Evolutionary conservation across 2,329 filamentous ascomycete genomes (phyloP), one percentile per base, ranked within the genome.

Genomic region (Cercospora beticola): DNA sequence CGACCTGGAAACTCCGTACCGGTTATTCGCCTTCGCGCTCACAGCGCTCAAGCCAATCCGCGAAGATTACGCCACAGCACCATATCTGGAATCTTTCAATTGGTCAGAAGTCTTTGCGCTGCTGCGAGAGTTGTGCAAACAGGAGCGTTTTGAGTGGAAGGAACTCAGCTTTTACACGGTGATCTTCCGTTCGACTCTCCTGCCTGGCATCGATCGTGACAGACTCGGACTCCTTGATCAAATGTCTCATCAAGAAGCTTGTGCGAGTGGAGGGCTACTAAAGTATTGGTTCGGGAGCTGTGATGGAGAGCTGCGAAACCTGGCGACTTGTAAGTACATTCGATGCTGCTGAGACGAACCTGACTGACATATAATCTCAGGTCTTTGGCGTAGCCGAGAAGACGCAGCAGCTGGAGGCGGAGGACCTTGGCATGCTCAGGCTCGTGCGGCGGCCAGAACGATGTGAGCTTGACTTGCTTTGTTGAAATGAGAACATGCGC

Each of bases 251-350:
- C 85, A 87, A 26, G 93, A 97, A 78, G 94, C 94, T 12, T 90
- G 89, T 18, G 86, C 86, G 46, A 92, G 89, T 75, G 93, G 93
- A 5, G 93, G 93, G 0, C 86, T 97, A 76, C 81, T 97, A 76
- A 97, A 97, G 79, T 97, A 97, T 80, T 97, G 94, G 93, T 97
- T 96, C 79, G 92, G 93, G 2, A 84, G 82, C 36, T 89, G 90
- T 21, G 88, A 96, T 81, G 82, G 79, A 54, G 84, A 90, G 62
- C 85, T 90, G 70, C 84, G 88, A 76, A 97, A 97, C 81, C 80
- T 97, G 75, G 94, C 94, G 54, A 97, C 93, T 60, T 84, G 83
- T 83, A 61, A 71, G 78, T 74, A 18, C n/a, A 14, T n/a, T 21
- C 3, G 4, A 56, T n/a, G 28, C 10, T n/a, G 9, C 0, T 30